Evolutionary conservation across 2,329 filamentous ascomycete species (phyloP).

Genomic region (Tolypocladium ophioglossoides): DNA sequence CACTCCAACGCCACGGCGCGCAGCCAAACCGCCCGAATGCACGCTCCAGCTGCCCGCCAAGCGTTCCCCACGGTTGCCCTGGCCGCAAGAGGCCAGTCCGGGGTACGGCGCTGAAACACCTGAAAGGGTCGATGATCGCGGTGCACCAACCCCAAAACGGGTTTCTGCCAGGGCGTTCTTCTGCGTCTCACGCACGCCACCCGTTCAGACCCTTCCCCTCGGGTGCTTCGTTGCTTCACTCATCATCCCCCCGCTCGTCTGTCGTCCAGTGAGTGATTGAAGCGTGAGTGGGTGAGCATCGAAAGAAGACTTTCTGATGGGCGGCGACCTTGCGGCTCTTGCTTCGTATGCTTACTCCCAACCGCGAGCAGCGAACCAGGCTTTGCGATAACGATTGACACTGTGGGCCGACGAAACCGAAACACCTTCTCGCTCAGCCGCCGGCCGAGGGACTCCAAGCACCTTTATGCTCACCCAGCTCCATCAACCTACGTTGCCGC

Average conservation of each 20-base stretch:
- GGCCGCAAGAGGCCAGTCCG: conserved; percentile 9
- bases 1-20: not conserved
- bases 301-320: not conserved
- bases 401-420: not conserved
- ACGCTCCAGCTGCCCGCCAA: conserved; percentile 17
- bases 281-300: not conserved
- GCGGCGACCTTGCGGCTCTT: not conserved
- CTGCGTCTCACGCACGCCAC: not conserved
- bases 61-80: conserved; percentile 15
- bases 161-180: not conserved
- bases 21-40: conserved; percentile 17
- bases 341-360: not conserved
- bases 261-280: not conserved
- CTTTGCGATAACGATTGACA: not conserved
- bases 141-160: not conserved
- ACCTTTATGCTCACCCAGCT: not conserved
- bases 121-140: not conserved
- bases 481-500: not conserved
- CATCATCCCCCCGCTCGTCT: not conserved
- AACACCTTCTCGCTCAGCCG: not conserved
- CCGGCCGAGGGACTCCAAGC: not conserved
- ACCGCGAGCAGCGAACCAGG: not conserved
- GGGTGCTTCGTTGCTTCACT: not conserved
- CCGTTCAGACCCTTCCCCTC: not conserved
- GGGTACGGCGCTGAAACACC: not conserved